Percentiles rank a stretch among this genome's conserved stretches.
These are phyloP conservation scores for Sporothrix curviconia DNA, from an alignment of 2,329 filamentous ascomycete species.

Conservation along the genomic window DNA sequence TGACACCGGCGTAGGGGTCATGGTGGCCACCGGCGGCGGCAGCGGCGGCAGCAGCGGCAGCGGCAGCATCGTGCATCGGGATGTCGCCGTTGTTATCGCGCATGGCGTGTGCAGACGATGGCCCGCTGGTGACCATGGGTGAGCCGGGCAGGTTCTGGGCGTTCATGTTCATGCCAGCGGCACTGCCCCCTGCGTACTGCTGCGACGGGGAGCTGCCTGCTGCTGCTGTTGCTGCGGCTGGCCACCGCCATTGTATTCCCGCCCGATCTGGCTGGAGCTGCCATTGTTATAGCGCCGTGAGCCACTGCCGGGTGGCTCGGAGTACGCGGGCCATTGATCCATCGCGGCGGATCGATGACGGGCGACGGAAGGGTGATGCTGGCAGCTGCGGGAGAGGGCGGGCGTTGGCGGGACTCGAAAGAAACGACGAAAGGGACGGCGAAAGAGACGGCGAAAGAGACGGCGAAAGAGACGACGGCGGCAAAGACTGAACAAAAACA, in stretches of 20 bases:
- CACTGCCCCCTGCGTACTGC: constrained; percentile 20
- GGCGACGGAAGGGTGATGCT: not conserved
- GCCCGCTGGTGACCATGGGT: constrained; percentile 36
- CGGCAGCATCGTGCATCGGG: constrained; percentile 71
- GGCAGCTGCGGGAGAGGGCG: not conserved
- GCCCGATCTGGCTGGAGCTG: constrained; percentile 30
- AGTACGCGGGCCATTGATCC: constrained; percentile 63
- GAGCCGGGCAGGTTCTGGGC: constrained; percentile 47
- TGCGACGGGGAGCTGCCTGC: constrained; percentile 22
- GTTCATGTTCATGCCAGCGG: not conserved
- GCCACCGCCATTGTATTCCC: constrained; percentile 20
- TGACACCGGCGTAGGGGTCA: constrained; percentile 78
- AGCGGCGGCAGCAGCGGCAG: constrained; percentile 5
- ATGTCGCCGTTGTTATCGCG: constrained; percentile 71
- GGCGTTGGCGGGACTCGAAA: not conserved
- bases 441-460: not conserved
- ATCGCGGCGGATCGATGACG: constrained; percentile 29
- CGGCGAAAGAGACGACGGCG: not conserved
- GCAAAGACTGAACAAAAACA: too few species aligned
- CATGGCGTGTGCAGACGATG: constrained; percentile 48
- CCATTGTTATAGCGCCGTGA: constrained; percentile 58
- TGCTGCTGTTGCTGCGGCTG: constrained; percentile 21
- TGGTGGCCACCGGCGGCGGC: constrained; percentile 26
- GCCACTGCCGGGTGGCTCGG: constrained; percentile 55
- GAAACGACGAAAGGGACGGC: not conserved